Conservation (phyloP, 805 yeast species). For the Pichia cephalocereana region DNA sequence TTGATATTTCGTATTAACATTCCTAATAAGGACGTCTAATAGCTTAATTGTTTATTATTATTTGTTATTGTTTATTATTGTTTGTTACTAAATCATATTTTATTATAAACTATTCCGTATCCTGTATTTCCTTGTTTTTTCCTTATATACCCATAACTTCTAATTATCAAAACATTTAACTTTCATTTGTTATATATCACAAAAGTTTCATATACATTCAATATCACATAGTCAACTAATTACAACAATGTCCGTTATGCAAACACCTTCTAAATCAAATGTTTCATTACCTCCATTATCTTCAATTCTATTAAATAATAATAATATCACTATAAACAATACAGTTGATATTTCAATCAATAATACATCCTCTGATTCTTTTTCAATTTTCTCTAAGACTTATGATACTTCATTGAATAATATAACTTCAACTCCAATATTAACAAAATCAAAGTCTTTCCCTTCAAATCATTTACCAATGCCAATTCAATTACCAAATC, state of each 20-base stretch:
- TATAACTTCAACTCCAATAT: constrained; percentile 17
- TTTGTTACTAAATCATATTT: background rate
- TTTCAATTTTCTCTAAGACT: constrained; percentile 1
- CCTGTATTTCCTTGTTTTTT: background rate
- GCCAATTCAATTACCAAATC: constrained; percentile 6
- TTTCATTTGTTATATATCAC: background rate
- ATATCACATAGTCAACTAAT: background rate
- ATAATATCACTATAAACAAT: background rate
- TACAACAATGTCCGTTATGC: background rate
- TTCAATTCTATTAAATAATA: background rate
- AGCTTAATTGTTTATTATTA: background rate
- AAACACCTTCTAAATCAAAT: background rate
- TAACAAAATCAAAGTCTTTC: constrained; percentile 17
- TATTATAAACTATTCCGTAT: too few relatives aligned
- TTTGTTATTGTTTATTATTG: background rate
- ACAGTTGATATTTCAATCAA: background rate
- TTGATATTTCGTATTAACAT: background rate
- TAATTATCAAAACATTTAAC: too few relatives aligned
- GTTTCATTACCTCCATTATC: constrained; percentile 4
- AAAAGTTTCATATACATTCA: background rate
- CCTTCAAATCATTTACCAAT: background rate
- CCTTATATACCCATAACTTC: background rate
- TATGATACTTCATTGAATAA: constrained; percentile 14
- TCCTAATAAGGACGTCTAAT: background rate
- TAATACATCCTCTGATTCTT: background rate